A percentile compares a stretch with the other conserved stretches of the same genome.
phyloP scores from a whole-genome alignment of 345 rosid genomes.

The Ceriops decandra region DNA sequence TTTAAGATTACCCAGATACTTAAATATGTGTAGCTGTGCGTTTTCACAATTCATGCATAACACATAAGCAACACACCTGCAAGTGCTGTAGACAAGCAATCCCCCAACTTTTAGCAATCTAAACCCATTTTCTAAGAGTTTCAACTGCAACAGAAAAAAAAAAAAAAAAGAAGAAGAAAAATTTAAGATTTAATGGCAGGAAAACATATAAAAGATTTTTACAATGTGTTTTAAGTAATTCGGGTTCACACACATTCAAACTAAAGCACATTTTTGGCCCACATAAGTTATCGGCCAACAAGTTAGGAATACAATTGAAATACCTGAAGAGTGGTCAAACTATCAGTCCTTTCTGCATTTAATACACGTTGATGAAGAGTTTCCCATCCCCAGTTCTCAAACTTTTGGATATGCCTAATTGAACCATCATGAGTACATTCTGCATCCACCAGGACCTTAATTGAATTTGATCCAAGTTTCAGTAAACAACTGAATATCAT shows the following conservation, averaged over 20 bases:
- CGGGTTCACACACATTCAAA: background rate
- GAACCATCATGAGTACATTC: conserved; percentile 99
- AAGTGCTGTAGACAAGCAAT: conserved; percentile 81
- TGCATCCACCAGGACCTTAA: conserved; percentile 96
- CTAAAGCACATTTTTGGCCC: background rate
- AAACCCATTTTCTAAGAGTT: conserved; percentile 81
- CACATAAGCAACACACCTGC: conserved; percentile 51
- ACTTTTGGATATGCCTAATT: conserved; percentile 77
- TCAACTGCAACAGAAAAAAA: conserved; percentile 45
- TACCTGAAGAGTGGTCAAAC: conserved; percentile 76
- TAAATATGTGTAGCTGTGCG: background rate
- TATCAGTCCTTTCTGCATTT: conserved; percentile 75
- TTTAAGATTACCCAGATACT: background rate
- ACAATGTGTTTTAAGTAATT: background rate
- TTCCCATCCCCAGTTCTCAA: conserved; percentile 95
- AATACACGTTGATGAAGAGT: conserved; percentile 82
- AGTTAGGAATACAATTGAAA: conserved; percentile 1
- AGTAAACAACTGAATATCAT: background rate
- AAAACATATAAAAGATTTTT: background rate
- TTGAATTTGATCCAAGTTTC: conserved; percentile 15
- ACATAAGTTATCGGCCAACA: background rate
- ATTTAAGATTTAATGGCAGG: background rate
- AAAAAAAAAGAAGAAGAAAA: conserved; percentile 4
- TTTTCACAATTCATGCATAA: background rate
- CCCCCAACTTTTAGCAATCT: conserved; percentile 78